These are phyloP conservation scores for Nothopassalora personata DNA, from an alignment of 2,329 filamentous ascomycete genomes.

Conservation along the genomic window DNA sequence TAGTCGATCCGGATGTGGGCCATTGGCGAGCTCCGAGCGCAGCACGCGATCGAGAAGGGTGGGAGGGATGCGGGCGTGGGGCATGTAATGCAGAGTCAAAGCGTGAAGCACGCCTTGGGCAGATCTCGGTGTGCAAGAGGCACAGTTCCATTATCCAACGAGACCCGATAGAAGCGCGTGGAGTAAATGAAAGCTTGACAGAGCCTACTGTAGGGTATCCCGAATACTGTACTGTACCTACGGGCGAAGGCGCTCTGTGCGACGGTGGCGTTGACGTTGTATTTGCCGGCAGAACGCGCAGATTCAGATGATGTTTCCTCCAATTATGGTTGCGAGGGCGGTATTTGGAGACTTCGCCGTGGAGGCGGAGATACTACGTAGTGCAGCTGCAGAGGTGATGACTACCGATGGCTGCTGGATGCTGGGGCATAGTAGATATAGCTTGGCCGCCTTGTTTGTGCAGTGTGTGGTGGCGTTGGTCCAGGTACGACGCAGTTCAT, in stretches of 20 bases:
- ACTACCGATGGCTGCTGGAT: not conserved
- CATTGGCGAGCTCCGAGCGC: not conserved
- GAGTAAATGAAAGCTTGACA: not conserved
- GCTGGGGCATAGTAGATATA: not conserved
- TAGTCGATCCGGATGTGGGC: not conserved
- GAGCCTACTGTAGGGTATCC: not conserved
- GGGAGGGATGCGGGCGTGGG: not conserved
- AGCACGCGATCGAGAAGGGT: not conserved
- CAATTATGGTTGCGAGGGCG: not conserved
- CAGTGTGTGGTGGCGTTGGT: not conserved
- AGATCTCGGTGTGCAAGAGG: not conserved
- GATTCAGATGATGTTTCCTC: not conserved
- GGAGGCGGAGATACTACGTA: not conserved
- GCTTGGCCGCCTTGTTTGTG: not conserved
- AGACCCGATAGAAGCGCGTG: not conserved
- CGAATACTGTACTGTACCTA: not conserved
- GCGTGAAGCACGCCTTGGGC: not conserved
- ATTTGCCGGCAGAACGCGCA: not conserved
- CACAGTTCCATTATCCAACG: not conserved
- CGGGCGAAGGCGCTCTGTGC: not conserved
- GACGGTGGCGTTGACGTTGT: not conserved
- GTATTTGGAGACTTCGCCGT: not conserved
- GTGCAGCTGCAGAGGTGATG: not conserved
- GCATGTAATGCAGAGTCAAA: not conserved
- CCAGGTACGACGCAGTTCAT: too few relatives aligned